Conservation (phyloP, 192 early-diverging fungal genomes). For the Lobulomyces angularis region DNA sequence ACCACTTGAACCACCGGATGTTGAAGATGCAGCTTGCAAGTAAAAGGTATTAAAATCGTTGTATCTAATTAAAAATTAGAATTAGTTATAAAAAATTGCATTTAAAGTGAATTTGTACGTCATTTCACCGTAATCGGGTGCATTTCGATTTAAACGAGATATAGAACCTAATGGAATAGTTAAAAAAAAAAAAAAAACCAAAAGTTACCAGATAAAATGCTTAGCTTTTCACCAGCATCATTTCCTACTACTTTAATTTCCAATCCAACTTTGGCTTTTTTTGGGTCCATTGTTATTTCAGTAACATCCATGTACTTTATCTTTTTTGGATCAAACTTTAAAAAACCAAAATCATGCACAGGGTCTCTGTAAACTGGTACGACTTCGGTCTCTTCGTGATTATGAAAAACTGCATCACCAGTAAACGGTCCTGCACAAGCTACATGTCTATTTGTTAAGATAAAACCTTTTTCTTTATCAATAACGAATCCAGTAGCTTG, state of each 20-base stretch:
- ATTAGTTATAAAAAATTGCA: constrained; percentile 2
- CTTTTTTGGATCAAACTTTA: constrained; percentile 60
- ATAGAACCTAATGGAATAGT: constrained; percentile 45
- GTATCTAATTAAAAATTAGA: constrained; percentile 11
- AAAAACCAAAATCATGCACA: constrained; percentile 67
- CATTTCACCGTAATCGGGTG: constrained; percentile 67
- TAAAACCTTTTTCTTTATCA: constrained; percentile 53
- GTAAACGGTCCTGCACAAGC: constrained; percentile 73
- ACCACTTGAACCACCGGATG: constrained; percentile 64
- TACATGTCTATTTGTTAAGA: constrained; percentile 56
- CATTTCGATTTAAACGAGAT: constrained; percentile 66
- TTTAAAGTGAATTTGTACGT: constrained; percentile 60
- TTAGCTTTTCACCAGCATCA: neutral
- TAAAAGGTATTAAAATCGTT: constrained; percentile 51
- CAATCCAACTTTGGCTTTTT: constrained; percentile 61
- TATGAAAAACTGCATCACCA: constrained; percentile 64
- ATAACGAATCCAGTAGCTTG: constrained; percentile 79
- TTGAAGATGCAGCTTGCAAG: constrained; percentile 65
- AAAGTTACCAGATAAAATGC: neutral
- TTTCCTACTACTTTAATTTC: constrained; percentile 61
- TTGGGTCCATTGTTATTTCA: constrained; percentile 53
- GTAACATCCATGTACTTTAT: constrained; percentile 60
- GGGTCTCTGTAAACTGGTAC: constrained; percentile 54
- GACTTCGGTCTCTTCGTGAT: constrained; percentile 69
- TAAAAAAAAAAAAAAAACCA: neutral